Percentiles rank a stretch among this genome's conserved stretches.
These are phyloP conservation scores for Mortierella hygrophila DNA, from an alignment of 192 early-diverging fungal genomes.

Conservation along the genomic window DNA sequence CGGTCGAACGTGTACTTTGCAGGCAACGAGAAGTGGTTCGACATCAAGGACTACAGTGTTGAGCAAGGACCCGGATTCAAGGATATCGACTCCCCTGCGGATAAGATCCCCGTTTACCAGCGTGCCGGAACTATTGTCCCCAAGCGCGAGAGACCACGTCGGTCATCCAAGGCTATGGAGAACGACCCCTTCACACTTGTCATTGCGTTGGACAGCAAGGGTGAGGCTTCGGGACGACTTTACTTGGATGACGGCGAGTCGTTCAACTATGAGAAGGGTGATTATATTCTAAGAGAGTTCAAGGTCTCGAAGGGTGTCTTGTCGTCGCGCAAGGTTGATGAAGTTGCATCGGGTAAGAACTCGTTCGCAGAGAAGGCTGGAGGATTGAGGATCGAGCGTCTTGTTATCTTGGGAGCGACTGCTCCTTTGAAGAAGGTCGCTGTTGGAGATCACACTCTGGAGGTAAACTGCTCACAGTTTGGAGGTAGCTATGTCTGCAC, in stretches of 20 bases:
- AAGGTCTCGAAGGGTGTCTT: slow-evolving; percentile 61
- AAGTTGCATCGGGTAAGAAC: background rate
- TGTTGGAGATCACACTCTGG: slow-evolving; percentile 39
- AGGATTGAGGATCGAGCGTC: slow-evolving; percentile 58
- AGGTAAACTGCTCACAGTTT: slow-evolving; percentile 44
- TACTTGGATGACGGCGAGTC: slow-evolving; percentile 94
- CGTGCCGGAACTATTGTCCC: slow-evolving; percentile 94
- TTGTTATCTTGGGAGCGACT: slow-evolving; percentile 54
- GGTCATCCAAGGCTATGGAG: slow-evolving; percentile 82
- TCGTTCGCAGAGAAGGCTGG: slow-evolving; percentile 42
- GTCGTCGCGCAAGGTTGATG: slow-evolving; percentile 41
- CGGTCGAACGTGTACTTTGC: slow-evolving; percentile 82
- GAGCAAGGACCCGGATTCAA: slow-evolving; percentile 48
- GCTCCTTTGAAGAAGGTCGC: slow-evolving; percentile 48
- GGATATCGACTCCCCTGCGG: slow-evolving; percentile 73
- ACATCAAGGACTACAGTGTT: slow-evolving; percentile 72
- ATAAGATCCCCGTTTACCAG: slow-evolving; percentile 87
- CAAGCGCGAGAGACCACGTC: slow-evolving; percentile 85
- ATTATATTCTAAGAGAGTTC: slow-evolving; percentile 74
- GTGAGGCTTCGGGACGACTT: slow-evolving; percentile 79
- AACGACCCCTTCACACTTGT: slow-evolving; percentile 94
- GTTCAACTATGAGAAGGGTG: slow-evolving; percentile 76
- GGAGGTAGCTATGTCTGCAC: slow-evolving; percentile 42
- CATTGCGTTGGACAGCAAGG: slow-evolving; percentile 78
- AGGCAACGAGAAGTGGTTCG: slow-evolving; percentile 71